Base-by-base conservation (phyloP, 371 early-diverging fungal genomes). In the Mortierella sp. region DNA sequence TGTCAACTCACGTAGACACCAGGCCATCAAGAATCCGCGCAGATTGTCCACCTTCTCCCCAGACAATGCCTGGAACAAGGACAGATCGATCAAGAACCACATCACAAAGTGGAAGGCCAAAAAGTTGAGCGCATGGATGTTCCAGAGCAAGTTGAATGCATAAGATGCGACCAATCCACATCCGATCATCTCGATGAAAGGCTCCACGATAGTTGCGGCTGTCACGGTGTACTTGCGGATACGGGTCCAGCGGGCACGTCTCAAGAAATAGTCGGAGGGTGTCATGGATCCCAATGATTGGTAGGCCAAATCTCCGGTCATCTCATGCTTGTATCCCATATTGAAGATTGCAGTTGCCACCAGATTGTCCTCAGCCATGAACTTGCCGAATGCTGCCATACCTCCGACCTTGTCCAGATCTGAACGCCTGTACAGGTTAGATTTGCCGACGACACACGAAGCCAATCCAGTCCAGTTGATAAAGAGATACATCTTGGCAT, bases 291-390 rank as follows among this genome's bases (percentile, higher is more conserved):
- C 96, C 10, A 96, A 78, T 0, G 92, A 86, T 79, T 97, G 97
- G 69, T 89, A 87, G 3, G 96, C 96, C 24, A 90, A 70, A 67
- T 96, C 96, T 19, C 86, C 83, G 21, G 94, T 92, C 92, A 96
- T 94, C 27, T 82, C 81, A 78, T 98, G 98, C 54, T 88, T 73
- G 57, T 88, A 84, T 7, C 96, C 95, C 60, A 83, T 80, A 55
- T 85, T 83, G 94, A 93, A 95, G 38, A 98, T 79, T 9, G 90
- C 90, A 43, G 91, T 90, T 9, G 94, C 98, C 54, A 97, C 90
- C 52, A 93, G 87, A 80, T 98, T 97, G 76, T 98, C 98, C 72
- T 98, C 98, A 13, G 94, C 91, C 89, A 97, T 89, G 81, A 87
- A 96, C 72, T 93, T 83, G 34, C 90, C 95, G 84, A 95, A 97